A percentile compares a stretch with the other conserved stretches of the same genome.
phyloP scores from a whole-genome alignment of 768 basidiomycete species.

The Suillus tomentosus region DNA sequence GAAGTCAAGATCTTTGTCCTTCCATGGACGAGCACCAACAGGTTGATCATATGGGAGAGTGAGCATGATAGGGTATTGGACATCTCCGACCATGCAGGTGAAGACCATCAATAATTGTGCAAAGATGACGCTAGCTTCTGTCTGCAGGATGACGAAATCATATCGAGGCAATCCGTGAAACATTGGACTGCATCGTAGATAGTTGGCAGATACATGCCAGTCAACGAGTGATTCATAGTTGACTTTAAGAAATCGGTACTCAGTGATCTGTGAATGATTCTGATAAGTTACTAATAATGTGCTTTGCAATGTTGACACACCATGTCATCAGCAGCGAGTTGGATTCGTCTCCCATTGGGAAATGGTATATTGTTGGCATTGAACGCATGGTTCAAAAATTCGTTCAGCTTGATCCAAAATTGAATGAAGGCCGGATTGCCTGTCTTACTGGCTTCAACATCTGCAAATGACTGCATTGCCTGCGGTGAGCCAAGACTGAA shows the following conservation, averaged over 20 bases:
- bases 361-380: background rate
- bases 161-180: too few relatives aligned
- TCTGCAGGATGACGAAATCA: too few relatives aligned
- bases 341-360: background rate
- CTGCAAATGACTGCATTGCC: background rate
- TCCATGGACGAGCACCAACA: slow-evolving; percentile 13
- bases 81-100: background rate
- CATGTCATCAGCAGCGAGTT: slow-evolving; percentile 1
- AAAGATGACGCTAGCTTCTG: too few relatives aligned
- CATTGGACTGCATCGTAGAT: slow-evolving; percentile 32
- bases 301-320: background rate
- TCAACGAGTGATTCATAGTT: slow-evolving; percentile 30
- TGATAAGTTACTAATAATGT: too few relatives aligned
- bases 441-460: background rate
- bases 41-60: slow-evolving; percentile 19
- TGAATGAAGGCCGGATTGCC: background rate
- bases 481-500: background rate
- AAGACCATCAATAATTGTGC: background rate
- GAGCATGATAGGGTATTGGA: background rate
- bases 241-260: slow-evolving; percentile 22
- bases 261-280: too few relatives aligned
- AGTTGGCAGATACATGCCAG: slow-evolving; percentile 30
- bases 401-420: slow-evolving; percentile 8
- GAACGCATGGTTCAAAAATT: slow-evolving; percentile 10
- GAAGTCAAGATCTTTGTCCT: slow-evolving; percentile 28